These are phyloP conservation scores for Alternaria rosae DNA, from an alignment of 2,329 filamentous ascomycete species.

Conservation along the genomic window DNA sequence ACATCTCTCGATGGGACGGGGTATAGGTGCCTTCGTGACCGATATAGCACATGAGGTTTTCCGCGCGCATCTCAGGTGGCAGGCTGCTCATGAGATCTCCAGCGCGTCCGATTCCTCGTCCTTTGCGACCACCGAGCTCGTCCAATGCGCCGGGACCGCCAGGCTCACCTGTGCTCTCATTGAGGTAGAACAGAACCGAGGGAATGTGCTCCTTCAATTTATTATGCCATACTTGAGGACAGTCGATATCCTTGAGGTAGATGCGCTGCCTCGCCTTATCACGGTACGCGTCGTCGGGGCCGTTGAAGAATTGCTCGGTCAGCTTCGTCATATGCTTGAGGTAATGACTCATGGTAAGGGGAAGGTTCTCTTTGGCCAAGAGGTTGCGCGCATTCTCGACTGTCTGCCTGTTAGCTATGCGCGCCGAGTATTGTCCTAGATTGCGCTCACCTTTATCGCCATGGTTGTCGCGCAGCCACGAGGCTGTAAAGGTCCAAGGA, in stretches of 20 bases:
- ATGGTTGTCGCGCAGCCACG: conserved; percentile 81
- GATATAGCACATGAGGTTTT: conserved; percentile 98
- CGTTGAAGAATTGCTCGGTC: conserved; percentile 77
- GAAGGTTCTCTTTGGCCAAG: conserved; percentile 73
- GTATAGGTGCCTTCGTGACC: conserved; percentile 98
- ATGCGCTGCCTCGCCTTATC: conserved; percentile 83
- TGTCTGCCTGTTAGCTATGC: conserved; percentile 48
- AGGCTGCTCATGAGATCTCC: conserved; percentile 96
- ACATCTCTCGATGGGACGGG: conserved; percentile 96
- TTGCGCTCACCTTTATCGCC: conserved; percentile 74
- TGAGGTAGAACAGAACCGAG: conserved; percentile 85
- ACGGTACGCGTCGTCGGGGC: conserved; percentile 72
- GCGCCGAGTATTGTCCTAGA: conserved; percentile 25
- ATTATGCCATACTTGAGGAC: conserved; percentile 84
- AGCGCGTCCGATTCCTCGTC: conserved; percentile 70
- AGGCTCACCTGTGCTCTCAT: conserved; percentile 72
- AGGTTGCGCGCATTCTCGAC: conserved; percentile 88
- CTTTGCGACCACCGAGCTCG: conserved; percentile 58
- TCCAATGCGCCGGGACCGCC: conserved; percentile 64
- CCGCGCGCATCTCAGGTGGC: conserved; percentile 83
- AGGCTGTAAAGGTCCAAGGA: conserved; percentile 76
- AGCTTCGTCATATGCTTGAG: conserved; percentile 85
- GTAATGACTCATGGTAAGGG: conserved; percentile 89
- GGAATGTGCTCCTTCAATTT: conserved; percentile 81
- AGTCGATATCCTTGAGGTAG: conserved; percentile 97